Evolutionary conservation across 768 basidiomycete species (phyloP).

Genomic region (Dendrothele bispora): DNA sequence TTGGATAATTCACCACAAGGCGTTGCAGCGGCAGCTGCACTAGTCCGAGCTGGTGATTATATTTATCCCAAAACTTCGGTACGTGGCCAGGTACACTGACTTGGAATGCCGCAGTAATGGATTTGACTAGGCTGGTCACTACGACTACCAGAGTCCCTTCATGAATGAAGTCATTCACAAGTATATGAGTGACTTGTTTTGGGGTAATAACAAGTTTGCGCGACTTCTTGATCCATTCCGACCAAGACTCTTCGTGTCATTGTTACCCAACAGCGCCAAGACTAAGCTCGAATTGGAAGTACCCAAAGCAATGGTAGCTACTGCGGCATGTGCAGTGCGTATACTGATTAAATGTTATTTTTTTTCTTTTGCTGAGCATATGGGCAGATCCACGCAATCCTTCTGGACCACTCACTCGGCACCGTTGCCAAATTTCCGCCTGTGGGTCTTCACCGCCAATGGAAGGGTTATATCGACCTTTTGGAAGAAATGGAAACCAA

Average conservation of each 20-base stretch:
- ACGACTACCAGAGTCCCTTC: not conserved
- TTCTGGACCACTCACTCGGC: not conserved
- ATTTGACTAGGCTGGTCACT: not conserved
- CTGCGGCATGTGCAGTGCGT: slow-evolving; percentile 1
- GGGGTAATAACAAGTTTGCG: not conserved
- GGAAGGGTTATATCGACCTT: not conserved
- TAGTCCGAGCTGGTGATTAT: not conserved
- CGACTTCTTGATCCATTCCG: not conserved
- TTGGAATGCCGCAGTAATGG: not conserved
- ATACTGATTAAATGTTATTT: not conserved
- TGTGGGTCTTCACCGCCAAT: not conserved
- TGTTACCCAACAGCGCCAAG: not conserved
- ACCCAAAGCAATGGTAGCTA: not conserved
- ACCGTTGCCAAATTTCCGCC: not conserved
- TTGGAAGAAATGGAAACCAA: not conserved
- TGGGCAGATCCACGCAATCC: not conserved
- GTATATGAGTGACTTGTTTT: not conserved
- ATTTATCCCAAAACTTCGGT: not conserved
- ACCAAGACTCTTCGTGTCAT: not conserved
- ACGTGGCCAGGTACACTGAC: not conserved
- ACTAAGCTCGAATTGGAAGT: not conserved
- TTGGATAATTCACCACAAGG: not conserved
- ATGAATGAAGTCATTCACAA: not conserved
- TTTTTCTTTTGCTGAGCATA: not conserved
- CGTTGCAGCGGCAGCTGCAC: not conserved